Conservation (phyloP, 2,329 filamentous ascomycete species). For the Niveomyces coronatus region DNA sequence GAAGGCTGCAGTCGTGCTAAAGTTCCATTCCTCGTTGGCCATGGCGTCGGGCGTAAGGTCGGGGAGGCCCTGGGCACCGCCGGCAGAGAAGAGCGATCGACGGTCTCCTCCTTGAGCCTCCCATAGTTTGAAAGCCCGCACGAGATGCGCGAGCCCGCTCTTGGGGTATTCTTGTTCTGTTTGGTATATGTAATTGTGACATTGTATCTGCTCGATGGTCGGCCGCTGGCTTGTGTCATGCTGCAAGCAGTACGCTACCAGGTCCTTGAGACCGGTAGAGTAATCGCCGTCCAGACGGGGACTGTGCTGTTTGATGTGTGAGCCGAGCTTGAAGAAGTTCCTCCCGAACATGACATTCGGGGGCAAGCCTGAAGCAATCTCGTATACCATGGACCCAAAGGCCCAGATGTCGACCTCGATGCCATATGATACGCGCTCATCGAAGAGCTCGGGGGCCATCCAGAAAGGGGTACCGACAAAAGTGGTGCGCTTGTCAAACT, state of each 20-base stretch:
- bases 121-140: slow-evolving; percentile 66
- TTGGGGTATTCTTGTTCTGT: slow-evolving; percentile 55
- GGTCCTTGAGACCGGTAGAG: slow-evolving; percentile 55
- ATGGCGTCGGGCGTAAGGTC: slow-evolving; percentile 34
- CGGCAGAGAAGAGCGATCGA: slow-evolving; percentile 50
- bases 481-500: slow-evolving; percentile 66
- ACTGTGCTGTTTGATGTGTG: slow-evolving; percentile 47
- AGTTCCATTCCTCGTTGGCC: slow-evolving; percentile 55
- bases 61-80: slow-evolving; percentile 45
- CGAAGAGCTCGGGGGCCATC: slow-evolving; percentile 76
- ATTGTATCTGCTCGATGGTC: slow-evolving; percentile 57
- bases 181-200: slow-evolving; percentile 57
- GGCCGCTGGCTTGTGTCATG: slow-evolving; percentile 59
- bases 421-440: slow-evolving; percentile 53
- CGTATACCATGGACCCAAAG: slow-evolving; percentile 69
- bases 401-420: slow-evolving; percentile 77
- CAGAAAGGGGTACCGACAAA: slow-evolving; percentile 77
- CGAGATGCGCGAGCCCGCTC: slow-evolving; percentile 50
- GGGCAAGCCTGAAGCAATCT: slow-evolving; percentile 69
- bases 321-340: slow-evolving; percentile 39
- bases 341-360: slow-evolving; percentile 53
- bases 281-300: slow-evolving; percentile 66
- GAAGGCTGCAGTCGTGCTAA: slow-evolving; percentile 55
- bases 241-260: slow-evolving; percentile 64
- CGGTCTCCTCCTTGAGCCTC: slow-evolving; percentile 63